Base-by-base conservation (phyloP, 176 grass and related monocot species). In the Hordeum marinum region DNA sequence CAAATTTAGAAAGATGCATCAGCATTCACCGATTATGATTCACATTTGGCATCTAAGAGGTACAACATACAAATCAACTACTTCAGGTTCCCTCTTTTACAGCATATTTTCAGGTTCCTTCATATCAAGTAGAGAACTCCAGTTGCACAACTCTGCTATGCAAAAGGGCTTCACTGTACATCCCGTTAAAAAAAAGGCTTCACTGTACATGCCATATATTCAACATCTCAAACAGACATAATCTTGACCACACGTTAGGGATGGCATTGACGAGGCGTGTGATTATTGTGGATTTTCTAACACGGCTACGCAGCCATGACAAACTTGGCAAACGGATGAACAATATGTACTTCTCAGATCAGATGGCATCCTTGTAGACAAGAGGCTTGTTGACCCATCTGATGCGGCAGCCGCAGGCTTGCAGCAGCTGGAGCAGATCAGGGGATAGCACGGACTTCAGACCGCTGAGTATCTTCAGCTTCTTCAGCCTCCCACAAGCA, bases 361-460 rank as follows among this genome's bases (percentile, higher is more conserved):
- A 75, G 25, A 75, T 75, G 72, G 25, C 72, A 52, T 86, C 82
- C 85, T 96, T 96, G 88, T 93, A 91, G 78, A 95, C 85, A 0
- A 94, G 82, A 69, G 93, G 91, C 60, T 99, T 99, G 78, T 99
- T 63, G 64, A 99, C 96, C 96, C 93, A 95, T 9, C 96, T 88
- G 52, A 99, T 92, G 35, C 96, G 83, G 83, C 96, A 99, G 8
- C 96, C 96, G 0, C 66, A 87, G 0, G 81, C 73, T 60, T 96
- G 91, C 37, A 99, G 81, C 81, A 88, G 82, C 85, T 94, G 91
- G 62, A 99, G 81, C 29, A 99, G 86, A 76, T 90, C 85, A 18
- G 91, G 73, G 6, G 96, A 91, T 36, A 99, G 84, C 64, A 98
- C 78, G 11, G 85, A 27, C 85, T 78, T 87, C 77, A 98, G 78